phyloP scores from a whole-genome alignment of 805 yeast species.

The Candida wancherniae region DNA sequence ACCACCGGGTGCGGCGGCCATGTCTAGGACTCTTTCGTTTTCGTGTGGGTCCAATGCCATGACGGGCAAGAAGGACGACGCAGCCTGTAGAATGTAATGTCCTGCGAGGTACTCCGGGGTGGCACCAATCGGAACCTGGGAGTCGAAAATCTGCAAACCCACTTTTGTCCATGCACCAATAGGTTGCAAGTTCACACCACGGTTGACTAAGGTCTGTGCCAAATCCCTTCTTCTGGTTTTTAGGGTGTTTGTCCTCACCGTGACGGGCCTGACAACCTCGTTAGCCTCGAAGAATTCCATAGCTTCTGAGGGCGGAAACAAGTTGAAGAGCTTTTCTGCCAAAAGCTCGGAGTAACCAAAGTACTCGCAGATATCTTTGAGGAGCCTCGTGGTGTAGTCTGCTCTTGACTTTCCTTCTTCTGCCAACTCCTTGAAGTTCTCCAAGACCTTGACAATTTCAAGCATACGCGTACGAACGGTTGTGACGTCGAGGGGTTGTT shows the following conservation, averaged over 20 bases:
- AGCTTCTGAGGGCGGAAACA: constrained; percentile 93
- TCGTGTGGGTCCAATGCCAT: constrained; percentile 98
- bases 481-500: constrained; percentile 68
- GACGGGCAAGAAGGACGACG: constrained; percentile 94
- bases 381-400: constrained; percentile 72
- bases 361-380: constrained; percentile 84
- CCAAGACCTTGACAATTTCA: constrained; percentile 90
- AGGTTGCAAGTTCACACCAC: constrained; percentile 97
- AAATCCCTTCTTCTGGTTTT: constrained; percentile 92
- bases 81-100: constrained; percentile 96
- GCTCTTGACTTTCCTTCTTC: constrained; percentile 85
- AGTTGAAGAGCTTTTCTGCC: constrained; percentile 88
- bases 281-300: constrained; percentile 98
- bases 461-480: constrained; percentile 89
- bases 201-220: constrained; percentile 89
- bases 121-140: constrained; percentile 99
- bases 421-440: constrained; percentile 75
- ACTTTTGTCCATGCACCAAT: constrained; percentile 98
- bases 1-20: constrained; percentile 99
- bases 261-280: constrained; percentile 93
- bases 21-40: constrained; percentile 90
- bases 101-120: constrained; percentile 99
- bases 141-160: constrained; percentile 94
- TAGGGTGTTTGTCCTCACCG: constrained; percentile 95
- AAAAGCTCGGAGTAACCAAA: constrained; percentile 89